These are phyloP conservation scores for Fusarium chlamydosporum DNA, from an alignment of 2,329 filamentous ascomycete genomes.

Conservation along the genomic window DNA sequence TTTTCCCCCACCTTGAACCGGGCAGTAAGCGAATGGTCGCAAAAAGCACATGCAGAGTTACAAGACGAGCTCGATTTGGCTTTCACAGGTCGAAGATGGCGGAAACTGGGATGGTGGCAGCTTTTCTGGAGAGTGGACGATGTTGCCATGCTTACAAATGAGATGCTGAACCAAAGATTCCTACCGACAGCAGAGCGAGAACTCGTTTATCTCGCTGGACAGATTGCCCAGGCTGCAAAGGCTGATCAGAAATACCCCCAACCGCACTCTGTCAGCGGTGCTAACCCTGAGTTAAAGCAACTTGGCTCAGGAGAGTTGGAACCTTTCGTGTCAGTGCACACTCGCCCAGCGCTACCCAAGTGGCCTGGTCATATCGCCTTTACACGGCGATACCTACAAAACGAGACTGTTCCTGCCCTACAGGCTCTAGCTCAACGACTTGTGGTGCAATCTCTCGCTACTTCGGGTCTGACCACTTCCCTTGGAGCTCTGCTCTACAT, in stretches of 20 bases:
- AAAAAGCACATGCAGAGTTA: slow-evolving; percentile 85
- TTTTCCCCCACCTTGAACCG: slow-evolving; percentile 65
- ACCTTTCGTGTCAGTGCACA: slow-evolving; percentile 43
- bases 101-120: slow-evolving; percentile 91
- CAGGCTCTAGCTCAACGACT: slow-evolving; percentile 81
- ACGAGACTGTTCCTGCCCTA: slow-evolving; percentile 77
- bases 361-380: slow-evolving; percentile 84
- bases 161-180: slow-evolving; percentile 83
- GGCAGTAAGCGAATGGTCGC: slow-evolving; percentile 79
- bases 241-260: slow-evolving; percentile 54
- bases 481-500: slow-evolving; percentile 71
- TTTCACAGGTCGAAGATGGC: slow-evolving; percentile 83
- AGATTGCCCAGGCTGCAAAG: slow-evolving; percentile 69
- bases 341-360: slow-evolving; percentile 55
- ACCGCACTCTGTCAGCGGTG: slow-evolving; percentile 48
- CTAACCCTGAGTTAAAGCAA: slow-evolving; percentile 30
- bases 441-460: slow-evolving; percentile 81
- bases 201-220: slow-evolving; percentile 85
- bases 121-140: slow-evolving; percentile 96
- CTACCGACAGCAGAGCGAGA: slow-evolving; percentile 83
- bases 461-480: slow-evolving; percentile 72
- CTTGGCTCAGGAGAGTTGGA: slow-evolving; percentile 49
- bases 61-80: slow-evolving; percentile 83
- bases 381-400: slow-evolving; percentile 75
- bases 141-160: slow-evolving; percentile 83